Evolutionary conservation across 768 basidiomycete species (phyloP).

Genomic region (Pleurotus pulmonarius): DNA sequence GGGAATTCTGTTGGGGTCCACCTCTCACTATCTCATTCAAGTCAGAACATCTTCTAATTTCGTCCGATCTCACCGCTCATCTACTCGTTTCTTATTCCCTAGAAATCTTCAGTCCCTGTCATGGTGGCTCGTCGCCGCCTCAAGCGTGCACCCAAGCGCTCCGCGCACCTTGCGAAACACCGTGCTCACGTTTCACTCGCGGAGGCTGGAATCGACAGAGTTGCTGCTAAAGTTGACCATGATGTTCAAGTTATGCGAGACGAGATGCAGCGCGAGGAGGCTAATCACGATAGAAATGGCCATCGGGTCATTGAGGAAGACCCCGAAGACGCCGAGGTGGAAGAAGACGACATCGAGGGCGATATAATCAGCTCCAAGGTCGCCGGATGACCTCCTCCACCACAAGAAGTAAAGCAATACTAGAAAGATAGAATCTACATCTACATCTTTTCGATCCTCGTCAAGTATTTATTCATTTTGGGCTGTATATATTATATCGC

Average conservation of each 20-base stretch:
- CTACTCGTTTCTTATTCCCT: neutral
- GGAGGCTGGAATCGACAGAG: conserved; percentile 84
- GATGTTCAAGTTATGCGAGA: conserved; percentile 81
- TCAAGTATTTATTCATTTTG: conserved; percentile 4
- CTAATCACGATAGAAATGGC: conserved; percentile 33
- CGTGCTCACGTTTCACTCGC: conserved; percentile 83
- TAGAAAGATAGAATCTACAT: neutral
- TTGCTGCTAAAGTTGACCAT: conserved; percentile 80
- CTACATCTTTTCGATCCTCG: neutral
- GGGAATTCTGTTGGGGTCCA: conserved; percentile 90
- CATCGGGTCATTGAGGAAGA: conserved; percentile 17
- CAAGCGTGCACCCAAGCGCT: conserved; percentile 79
- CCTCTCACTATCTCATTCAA: conserved; percentile 91
- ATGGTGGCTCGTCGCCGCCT: conserved; percentile 94
- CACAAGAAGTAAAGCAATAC: neutral
- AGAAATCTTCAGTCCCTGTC: conserved; percentile 93
- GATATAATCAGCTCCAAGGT: conserved; percentile 32
- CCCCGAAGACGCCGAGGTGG: conserved; percentile 12
- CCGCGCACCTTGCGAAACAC: conserved; percentile 78
- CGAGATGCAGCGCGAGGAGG: conserved; percentile 61
- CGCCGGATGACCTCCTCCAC: conserved; percentile 17
- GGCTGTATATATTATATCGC: neutral
- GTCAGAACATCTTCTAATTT: conserved; percentile 26
- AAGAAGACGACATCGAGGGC: conserved; percentile 20
- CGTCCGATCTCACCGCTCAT: no score